Evolutionary conservation across 192 early-diverging fungal genomes (phyloP), one percentile per base, ranked within the genome.

Genomic region (Spizellomyces punctatus): DNA sequence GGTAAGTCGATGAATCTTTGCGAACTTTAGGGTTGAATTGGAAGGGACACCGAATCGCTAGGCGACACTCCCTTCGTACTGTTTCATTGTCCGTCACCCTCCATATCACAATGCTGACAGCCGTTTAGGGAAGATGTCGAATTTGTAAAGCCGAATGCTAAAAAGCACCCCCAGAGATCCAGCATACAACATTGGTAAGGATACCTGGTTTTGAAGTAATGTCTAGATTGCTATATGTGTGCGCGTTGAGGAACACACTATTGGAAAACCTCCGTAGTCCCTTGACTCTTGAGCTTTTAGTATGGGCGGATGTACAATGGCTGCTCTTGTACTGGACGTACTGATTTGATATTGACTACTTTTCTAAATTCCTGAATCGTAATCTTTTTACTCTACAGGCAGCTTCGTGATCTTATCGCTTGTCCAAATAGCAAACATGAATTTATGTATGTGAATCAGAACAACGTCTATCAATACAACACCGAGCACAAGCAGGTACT

Each of bases 101-200:
- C 27, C 27, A 36, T 36, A 36, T 36, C 27, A 36, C 27, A 36
- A 2, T 36, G 27, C 27, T 36, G 27, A 36, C 27, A 36, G 27
- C 27, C 27, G 3, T 36, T 36, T 61, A 81, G 89, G 19, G 89
- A 91, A 46, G 85, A 89, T 66, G 82, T 82, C 58, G 85, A 84
- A 69, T 94, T 93, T 81, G 82, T 96, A 42, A 90, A 85, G 62
- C 86, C 89, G 1, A 67, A 73, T 46, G 89, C 91, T 9, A 80
- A 76, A 57, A 85, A 88, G 63, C 91, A 96, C 76, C 83, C 86
- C 44, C 91, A 90, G 68, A 85, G 89, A 67, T 86, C 93, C 2
- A 98, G 90, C 63, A 96, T 95, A 66, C 94, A 95, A 66, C 96
- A 98, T 83, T 96, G 94, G 95, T 89, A 82, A 66, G 78, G 41